Conservation (phyloP, 495 filamentous ascomycete species). For the Aspergillus bertholletiae region DNA sequence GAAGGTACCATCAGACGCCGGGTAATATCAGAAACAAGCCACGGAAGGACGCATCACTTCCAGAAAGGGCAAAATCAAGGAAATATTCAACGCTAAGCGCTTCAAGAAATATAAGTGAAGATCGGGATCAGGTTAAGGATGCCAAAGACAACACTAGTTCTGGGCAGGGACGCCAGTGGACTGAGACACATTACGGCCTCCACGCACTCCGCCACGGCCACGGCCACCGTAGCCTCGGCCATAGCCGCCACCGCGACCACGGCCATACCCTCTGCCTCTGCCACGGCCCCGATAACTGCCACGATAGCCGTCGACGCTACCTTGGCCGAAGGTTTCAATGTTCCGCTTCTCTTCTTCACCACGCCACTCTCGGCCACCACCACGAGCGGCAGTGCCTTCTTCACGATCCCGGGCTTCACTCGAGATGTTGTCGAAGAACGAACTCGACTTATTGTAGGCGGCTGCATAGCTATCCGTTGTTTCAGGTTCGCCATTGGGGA, state of each 20-base stretch:
- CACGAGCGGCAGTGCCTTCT: constrained; percentile 59
- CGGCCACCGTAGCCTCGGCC: constrained; percentile 45
- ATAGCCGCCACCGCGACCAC: constrained; percentile 49
- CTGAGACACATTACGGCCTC: constrained; percentile 36
- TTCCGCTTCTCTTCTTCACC: constrained; percentile 92
- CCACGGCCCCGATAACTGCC: constrained; percentile 69
- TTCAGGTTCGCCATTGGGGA: constrained; percentile 30
- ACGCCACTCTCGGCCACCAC: constrained; percentile 86
- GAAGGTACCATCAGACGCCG: constrained; percentile 25
- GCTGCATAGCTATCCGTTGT: constrained; percentile 28
- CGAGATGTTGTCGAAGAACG: constrained; percentile 98
- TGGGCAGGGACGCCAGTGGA: constrained; percentile 42
- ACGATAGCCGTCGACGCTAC: constrained; percentile 86
- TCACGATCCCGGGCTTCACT: constrained; percentile 90
- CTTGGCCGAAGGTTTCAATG: constrained; percentile 97
- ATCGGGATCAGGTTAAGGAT: constrained; percentile 10
- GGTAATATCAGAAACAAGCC: constrained; percentile 15
- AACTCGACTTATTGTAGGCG: constrained; percentile 75
- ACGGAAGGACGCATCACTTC: constrained; percentile 18
- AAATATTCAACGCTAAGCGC: constrained; percentile 28
- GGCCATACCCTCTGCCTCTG: constrained; percentile 58
- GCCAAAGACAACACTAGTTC: constrained; percentile 21
- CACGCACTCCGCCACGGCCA: constrained; percentile 34
- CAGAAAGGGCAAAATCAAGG: constrained; percentile 15
- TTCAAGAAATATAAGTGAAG: constrained; percentile 15